Evolutionary conservation across 306 rosid species (phyloP), one percentile per base, ranked within the genome.

Genomic region (Fragaria ananassa): DNA sequence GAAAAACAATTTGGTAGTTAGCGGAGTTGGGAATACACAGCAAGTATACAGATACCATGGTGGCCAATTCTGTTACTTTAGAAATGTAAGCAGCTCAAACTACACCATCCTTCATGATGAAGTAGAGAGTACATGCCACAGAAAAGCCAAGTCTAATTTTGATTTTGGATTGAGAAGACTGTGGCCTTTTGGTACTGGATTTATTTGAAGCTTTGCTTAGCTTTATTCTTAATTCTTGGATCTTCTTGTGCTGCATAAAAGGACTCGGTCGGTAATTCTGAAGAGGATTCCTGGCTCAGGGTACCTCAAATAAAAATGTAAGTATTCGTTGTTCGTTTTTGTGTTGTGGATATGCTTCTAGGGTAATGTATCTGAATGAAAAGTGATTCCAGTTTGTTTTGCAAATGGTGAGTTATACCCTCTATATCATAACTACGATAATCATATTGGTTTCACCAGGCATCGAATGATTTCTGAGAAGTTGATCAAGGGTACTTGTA

Each of bases 61-160:
- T 47, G 73, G 50, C 47, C 74, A 58, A 35, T 60, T 65, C 21
- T 95, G 97, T 71, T 95, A 92, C 79, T 87, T 74, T 6, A 87
- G 99, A 85, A 87, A 87, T 81, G 81, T 92, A 17, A 93, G 96
- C 73, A 86, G 96, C 86, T 89, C 91, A 60, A 87, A 95, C 82
- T 95, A 84, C 81, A 88, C 95, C 17, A 87, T 92, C 76, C 88
- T 90, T 11, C 80, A 89, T 54, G 99, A 95, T 80, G 19, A 77
- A 77, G 89, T 83, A 37, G 78, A 69, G 27, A 23, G 71, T 25
- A 74, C 68, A 3, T 96, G 99, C 87, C 53, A 25, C 57, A 68
- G 65, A 74, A 80, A 68, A 76, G 60, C 37, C 25, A 69, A 50
- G 39, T 57, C 85, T 63, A 44, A 9, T 51, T 21, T 34, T 29